A percentile compares a stretch with the other conserved stretches of the same genome.
These are phyloP conservation scores for Blastobotrys muscicola DNA, from an alignment of 805 yeast genomes.

Conservation along the genomic window DNA sequence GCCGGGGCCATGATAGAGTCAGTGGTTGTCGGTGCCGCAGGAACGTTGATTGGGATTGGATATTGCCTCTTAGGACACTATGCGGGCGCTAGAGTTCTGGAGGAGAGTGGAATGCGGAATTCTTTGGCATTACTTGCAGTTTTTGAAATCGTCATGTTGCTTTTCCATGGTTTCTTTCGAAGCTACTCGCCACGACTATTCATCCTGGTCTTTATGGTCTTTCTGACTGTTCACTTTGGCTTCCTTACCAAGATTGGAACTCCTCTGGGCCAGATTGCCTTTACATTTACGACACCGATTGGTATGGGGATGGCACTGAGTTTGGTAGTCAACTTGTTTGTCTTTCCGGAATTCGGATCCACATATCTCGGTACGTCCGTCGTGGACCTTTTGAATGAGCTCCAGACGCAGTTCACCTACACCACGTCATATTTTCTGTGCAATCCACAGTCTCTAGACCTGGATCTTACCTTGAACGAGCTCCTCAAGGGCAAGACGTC, in stretches of 20 bases:
- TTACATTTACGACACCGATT: slow-evolving; percentile 35
- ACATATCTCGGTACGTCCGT: slow-evolving; percentile 38
- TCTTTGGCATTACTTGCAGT: slow-evolving; percentile 38
- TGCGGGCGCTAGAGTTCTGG: slow-evolving; percentile 32
- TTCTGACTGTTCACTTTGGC: slow-evolving; percentile 41
- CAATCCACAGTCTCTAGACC: slow-evolving; percentile 12
- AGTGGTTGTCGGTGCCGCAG: slow-evolving; percentile 32
- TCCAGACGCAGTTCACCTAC: slow-evolving; percentile 32
- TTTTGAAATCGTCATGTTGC: slow-evolving; percentile 38
- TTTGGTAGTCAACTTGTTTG: slow-evolving; percentile 32
- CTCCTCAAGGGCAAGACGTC: slow-evolving; percentile 28
- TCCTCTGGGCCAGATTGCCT: slow-evolving; percentile 27
- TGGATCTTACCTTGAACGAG: slow-evolving; percentile 9
- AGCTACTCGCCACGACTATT: slow-evolving; percentile 38
- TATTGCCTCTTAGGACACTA: slow-evolving; percentile 35
- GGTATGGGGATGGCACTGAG: slow-evolving; percentile 38
- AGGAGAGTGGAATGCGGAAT: slow-evolving; percentile 22
- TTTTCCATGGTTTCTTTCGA: slow-evolving; percentile 42
- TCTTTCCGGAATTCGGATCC: slow-evolving; percentile 47
- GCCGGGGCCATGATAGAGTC: slow-evolving; percentile 40
- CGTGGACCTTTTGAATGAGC: slow-evolving; percentile 31
- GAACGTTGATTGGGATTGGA: slow-evolving; percentile 35
- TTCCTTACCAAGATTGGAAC: slow-evolving; percentile 31
- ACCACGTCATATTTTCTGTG: slow-evolving; percentile 32
- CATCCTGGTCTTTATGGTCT: slow-evolving; percentile 39